These are phyloP conservation scores for Phytopythium oedochilum DNA, from an alignment of 352 stramenopile genomes.

Conservation along the genomic window DNA sequence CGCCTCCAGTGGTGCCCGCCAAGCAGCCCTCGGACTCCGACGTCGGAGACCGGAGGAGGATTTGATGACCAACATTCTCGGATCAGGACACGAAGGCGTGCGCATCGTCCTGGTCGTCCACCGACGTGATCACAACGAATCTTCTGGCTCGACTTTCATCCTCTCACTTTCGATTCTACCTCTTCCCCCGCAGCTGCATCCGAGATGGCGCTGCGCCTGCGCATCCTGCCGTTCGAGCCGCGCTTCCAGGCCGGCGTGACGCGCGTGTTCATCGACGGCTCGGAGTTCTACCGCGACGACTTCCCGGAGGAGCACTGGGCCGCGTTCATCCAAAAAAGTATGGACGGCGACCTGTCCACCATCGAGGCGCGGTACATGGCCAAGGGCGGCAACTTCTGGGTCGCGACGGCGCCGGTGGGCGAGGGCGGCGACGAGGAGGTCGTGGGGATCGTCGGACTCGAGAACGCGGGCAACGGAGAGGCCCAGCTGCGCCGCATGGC, in stretches of 20 bases:
- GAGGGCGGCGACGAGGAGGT: conserved; percentile 10
- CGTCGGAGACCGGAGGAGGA: too few species aligned
- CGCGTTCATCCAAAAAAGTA: conserved; percentile 23
- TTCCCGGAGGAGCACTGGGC: conserved; percentile 14
- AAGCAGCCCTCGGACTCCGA: too few species aligned
- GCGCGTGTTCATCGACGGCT: conserved; percentile 21
- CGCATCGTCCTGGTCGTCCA: too few species aligned
- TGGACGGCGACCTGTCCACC: conserved; percentile 19
- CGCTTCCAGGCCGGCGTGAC: conserved; percentile 14
- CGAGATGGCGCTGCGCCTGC: conserved; percentile 3
- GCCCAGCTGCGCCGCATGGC: conserved; percentile 47
- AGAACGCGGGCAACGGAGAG: conserved; percentile 20
- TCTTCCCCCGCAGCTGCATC: too few species aligned
- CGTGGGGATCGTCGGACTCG: conserved; percentile 36
- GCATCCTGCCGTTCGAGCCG: conserved; percentile 16
- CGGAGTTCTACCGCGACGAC: conserved; percentile 15
- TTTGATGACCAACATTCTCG: too few species aligned
- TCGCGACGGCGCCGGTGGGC: conserved; percentile 11
- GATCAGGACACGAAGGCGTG: too few species aligned
- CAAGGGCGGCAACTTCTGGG: conserved; percentile 38
- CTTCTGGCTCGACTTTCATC: too few species aligned
- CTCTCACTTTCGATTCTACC: too few species aligned
- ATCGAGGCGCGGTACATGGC: conserved; percentile 25
- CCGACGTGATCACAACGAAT: not conserved
- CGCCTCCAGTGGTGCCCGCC: too few species aligned